Percentiles rank a stretch among this genome's conserved stretches.
These are phyloP conservation scores for Monilinia fructicola DNA, from an alignment of 2,329 filamentous ascomycete species.

Conservation along the genomic window DNA sequence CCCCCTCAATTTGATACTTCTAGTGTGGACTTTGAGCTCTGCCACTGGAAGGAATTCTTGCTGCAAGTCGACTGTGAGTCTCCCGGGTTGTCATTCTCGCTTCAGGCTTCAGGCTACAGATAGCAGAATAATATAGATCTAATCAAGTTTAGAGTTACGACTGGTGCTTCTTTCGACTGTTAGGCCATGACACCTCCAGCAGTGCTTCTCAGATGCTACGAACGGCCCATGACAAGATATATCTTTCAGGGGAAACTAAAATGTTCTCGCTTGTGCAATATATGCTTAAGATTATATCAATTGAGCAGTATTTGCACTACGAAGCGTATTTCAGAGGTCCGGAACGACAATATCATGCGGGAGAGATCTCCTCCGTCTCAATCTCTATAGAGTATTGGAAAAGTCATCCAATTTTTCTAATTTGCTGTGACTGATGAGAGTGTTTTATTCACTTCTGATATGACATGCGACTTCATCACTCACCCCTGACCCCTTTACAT, in stretches of 20 bases:
- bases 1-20: neutral
- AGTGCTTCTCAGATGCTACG: too few relatives aligned
- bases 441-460: conserved; percentile 1
- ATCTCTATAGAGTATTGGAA: neutral
- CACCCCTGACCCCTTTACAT: neutral
- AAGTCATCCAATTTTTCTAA: neutral
- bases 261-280: neutral
- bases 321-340: neutral
- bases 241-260: neutral
- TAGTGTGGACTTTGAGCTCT: neutral
- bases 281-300: neutral
- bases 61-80: neutral
- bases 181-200: neutral
- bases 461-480: neutral
- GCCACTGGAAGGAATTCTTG: neutral
- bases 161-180: neutral
- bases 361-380: neutral
- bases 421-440: neutral
- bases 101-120: neutral
- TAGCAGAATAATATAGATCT: neutral
- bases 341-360: too few relatives aligned
- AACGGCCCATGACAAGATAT: neutral
- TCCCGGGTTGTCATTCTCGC: neutral
- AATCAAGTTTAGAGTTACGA: neutral
- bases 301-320: too few relatives aligned